Base-by-base conservation (phyloP, 352 stramenopile genomes). In the Phytophthora fragariaefolia region DNA sequence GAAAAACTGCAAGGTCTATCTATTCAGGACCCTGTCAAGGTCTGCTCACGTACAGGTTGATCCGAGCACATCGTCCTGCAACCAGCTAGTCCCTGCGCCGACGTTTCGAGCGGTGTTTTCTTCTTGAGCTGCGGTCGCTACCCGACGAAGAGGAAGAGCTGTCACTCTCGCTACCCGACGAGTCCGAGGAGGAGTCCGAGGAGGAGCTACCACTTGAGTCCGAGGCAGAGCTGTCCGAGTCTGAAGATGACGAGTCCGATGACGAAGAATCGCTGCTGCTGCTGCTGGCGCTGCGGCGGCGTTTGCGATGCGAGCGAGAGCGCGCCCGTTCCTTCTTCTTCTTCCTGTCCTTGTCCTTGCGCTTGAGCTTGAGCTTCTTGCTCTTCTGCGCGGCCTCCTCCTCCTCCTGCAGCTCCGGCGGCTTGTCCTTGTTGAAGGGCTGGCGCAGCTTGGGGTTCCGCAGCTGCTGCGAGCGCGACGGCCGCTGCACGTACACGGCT, bases 381-480 rank as follows among this genome's bases (percentile, higher is more conserved):
- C 58, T 60, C 51, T 69, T 74, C 34, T 57, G 42, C 50, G 71
- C 23, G 12, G 53, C 70, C 27, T 69, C 58, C 27, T 79, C 70
- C 32, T 86, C 78, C 30, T 83, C 69, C 30, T 69, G 68, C 15
- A 72, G 47, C 20, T 88, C 80, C 1, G 86, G 88, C 1, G 86
- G 86, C 60, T 82, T 87, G 23, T 96, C 88, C 62, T 81, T 68
- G 62, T 92, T 94, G 50, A 96, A 93, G 4, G 84, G 82, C 73
- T 92, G 86, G 13, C 88, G 88, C 18, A 95, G 63, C 61, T 90
- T 90, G 0, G 86, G 88, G 62, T 96, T 88, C 65, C 84, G 81
- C 34, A 96, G 74, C 74, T 95, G 85, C 70, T 90, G 77, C 45
- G 86, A 89, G 30, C 86, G 82, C 51, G 85, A 94, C 52, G 82